Conservation (phyloP, 225 moss, liverwort and hornwort genomes). For the Takakia lepidozioides region DNA sequence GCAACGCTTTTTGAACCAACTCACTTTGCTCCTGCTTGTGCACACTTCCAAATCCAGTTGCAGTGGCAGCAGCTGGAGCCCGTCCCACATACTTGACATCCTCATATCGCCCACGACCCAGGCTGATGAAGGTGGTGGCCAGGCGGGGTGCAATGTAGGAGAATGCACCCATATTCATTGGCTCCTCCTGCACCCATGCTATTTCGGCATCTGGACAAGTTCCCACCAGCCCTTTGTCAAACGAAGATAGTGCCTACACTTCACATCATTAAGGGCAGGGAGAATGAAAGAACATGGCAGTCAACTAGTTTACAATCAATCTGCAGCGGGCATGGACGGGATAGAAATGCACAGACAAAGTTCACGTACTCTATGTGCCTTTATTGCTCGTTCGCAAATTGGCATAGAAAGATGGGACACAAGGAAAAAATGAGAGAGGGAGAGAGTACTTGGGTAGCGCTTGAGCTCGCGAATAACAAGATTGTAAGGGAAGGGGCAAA, state of each 20-base stretch:
- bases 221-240: not conserved
- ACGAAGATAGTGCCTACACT: no score
- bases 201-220: constrained; percentile 68
- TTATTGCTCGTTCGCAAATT: no score
- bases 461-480: constrained; percentile 77
- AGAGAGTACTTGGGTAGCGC: constrained; percentile 79
- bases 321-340: no score
- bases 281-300: no score
- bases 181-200: constrained; percentile 90
- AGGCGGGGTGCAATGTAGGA: constrained; percentile 63
- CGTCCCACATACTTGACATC: constrained; percentile 87
- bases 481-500: constrained; percentile 95
- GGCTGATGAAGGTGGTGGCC: constrained; percentile 47
- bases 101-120: constrained; percentile 69
- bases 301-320: no score
- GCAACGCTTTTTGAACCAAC: constrained; percentile 70
- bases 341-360: no score
- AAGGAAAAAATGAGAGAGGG: not conserved
- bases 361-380: no score
- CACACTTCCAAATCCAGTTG: constrained; percentile 88
- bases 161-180: constrained; percentile 94
- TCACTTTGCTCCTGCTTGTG: constrained; percentile 79
- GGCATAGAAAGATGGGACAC: not conserved
- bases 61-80: constrained; percentile 73
- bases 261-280: no score